Base-by-base conservation (phyloP, 1,284 basidiomycete genomes). In the Baeospora myosura region DNA sequence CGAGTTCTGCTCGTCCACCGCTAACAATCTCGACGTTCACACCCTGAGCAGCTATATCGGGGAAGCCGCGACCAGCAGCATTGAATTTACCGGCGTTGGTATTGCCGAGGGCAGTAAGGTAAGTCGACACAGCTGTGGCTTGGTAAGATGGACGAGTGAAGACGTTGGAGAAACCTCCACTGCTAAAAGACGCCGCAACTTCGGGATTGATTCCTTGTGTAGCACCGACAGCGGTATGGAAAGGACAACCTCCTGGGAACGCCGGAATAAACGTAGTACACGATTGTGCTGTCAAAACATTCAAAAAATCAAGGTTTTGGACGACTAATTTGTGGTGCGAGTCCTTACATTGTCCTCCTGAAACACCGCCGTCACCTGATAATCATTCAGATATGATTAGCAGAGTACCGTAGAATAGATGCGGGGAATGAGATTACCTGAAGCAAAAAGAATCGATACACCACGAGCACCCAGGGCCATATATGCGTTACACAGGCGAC, bases 21-120 rank as follows among this genome's bases (percentile, higher is more conserved):
- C 42, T 45, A 12, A 58, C 52, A 40, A 63, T 58, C 31, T 58
- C 52, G 35, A 57, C 41, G 26, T 53, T 52, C 37, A 44, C 45
- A 41, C 66, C 68, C 44, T 68, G 66, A 0, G 67, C 60, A 7
- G 64, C 46, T 20, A 71, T 57, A 45, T 71, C 32, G 1, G 69
- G 69, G 59, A 63, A 70, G 3, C 48, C 69, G 35, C 69, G 64
- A 3, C 68, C 67, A 5, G 45, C 48, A 2, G 50, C 41, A 49
- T 65, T 68, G 59, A 64, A 71, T 26, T 44, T 58, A 28, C 53
- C 59, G 4, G 44, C 25, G 40, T 59, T 55, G 42, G 63, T 66
- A 49, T 49, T 56, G 12, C 59, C 59, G 21, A 63, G 49, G 3
- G 55, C 48, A 7, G 40, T 50, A 23, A 64, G 51, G 45, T 53